These are phyloP conservation scores for Xylaria intraflava DNA, from an alignment of 495 filamentous ascomycete species.

Conservation along the genomic window DNA sequence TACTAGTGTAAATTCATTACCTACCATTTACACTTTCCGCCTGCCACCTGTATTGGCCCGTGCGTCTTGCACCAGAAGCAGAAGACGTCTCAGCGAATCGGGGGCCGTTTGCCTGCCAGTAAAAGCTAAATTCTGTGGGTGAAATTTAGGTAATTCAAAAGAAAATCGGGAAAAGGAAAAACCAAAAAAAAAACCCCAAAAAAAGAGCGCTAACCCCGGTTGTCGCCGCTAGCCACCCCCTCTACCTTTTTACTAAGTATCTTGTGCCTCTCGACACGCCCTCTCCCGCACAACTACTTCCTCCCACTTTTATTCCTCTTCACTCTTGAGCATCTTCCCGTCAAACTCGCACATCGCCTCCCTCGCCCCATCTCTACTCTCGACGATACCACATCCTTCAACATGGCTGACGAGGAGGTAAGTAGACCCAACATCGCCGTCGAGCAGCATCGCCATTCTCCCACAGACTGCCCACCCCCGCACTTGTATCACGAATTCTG, in stretches of 20 bases:
- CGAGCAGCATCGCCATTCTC: constrained; percentile 7
- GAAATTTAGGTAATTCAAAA: no score
- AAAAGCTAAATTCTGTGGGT: constrained; percentile 9
- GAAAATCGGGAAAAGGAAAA: no score
- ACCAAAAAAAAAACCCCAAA: no score
- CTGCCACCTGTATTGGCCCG: constrained; percentile 7
- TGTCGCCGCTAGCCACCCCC: no score
- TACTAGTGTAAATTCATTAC: background rate
- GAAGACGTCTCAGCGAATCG: constrained; percentile 11
- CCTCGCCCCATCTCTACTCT: constrained; percentile 10
- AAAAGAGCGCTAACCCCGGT: no score
- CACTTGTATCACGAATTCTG: constrained; percentile 17
- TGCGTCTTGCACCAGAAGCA: background rate
- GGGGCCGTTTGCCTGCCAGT: background rate
- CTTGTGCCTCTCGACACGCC: constrained; percentile 19
- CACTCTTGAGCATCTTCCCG: constrained; percentile 11
- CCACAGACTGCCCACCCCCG: constrained; percentile 20
- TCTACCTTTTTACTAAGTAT: constrained; percentile 14
- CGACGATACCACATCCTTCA: constrained; percentile 29
- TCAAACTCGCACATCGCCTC: constrained; percentile 4
- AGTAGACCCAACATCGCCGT: constrained; percentile 12
- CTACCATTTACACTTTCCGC: constrained; percentile 6
- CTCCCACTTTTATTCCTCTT: constrained; percentile 11
- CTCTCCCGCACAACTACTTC: constrained; percentile 23
- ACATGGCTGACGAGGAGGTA: constrained; percentile 57